Percentiles rank a stretch among this genome's conserved stretches.
Conservation (phyloP, 202 grass and related monocot genomes). For the Setaria viridis region DNA sequence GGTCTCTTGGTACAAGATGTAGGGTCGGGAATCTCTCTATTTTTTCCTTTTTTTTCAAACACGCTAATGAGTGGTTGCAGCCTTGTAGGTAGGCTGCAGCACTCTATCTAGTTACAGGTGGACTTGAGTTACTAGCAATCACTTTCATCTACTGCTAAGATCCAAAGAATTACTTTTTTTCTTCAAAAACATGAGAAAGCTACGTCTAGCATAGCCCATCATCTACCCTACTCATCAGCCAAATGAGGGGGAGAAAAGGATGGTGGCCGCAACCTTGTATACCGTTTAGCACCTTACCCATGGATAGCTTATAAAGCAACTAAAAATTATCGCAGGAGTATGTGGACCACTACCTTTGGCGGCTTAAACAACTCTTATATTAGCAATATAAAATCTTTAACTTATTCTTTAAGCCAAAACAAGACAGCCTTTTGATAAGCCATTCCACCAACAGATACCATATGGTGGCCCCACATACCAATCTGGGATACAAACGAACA, state of each 20-base stretch:
- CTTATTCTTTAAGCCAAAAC: conserved; percentile 56
- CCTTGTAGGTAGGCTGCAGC: conserved; percentile 1
- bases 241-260: background rate
- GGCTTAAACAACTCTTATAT: conserved; percentile 22
- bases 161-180: conserved; percentile 10
- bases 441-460: conserved; percentile 37
- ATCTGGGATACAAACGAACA: conserved; percentile 32
- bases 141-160: background rate
- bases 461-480: conserved; percentile 38
- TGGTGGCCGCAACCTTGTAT: conserved; percentile 14
- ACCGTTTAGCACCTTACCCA: background rate
- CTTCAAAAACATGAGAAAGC: background rate
- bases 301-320: conserved; percentile 31
- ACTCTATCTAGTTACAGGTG: background rate
- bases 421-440: conserved; percentile 37
- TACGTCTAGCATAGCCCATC: background rate
- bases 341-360: conserved; percentile 42
- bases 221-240: background rate
- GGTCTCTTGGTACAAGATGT: background rate
- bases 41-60: background rate
- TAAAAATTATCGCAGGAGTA: conserved; percentile 26
- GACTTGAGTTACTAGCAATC: conserved; percentile 10
- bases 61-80: background rate
- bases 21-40: conserved; percentile 16
- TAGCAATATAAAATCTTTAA: conserved; percentile 39